Evolutionary conservation across 2,329 filamentous ascomycete species (phyloP).

Genomic region (Aspergillus sp.): DNA sequence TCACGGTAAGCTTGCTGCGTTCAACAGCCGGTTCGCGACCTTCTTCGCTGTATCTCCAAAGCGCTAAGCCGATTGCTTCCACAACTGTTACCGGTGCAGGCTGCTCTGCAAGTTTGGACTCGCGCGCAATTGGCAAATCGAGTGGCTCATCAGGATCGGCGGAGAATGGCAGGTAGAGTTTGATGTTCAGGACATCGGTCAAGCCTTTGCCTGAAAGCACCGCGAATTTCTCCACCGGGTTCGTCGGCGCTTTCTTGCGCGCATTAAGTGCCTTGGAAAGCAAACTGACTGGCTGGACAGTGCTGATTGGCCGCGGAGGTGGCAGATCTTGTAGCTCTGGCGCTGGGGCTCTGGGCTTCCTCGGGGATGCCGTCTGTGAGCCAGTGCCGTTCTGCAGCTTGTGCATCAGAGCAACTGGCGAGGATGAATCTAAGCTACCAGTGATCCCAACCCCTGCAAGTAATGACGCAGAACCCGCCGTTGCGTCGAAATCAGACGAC

Average conservation of each 20-base stretch:
- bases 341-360: constrained; percentile 50
- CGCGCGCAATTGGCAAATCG: constrained; percentile 59
- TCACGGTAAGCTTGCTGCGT: constrained; percentile 58
- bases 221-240: constrained; percentile 63
- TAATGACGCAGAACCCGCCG: constrained; percentile 59
- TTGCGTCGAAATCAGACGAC: constrained; percentile 58
- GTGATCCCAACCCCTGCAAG: constrained; percentile 53
- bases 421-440: constrained; percentile 52
- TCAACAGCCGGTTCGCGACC: constrained; percentile 56
- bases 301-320: constrained; percentile 63
- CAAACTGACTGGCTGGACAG: constrained; percentile 58
- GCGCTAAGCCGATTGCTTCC: constrained; percentile 63
- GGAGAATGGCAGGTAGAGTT: constrained; percentile 64
- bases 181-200: constrained; percentile 62
- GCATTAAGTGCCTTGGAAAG: constrained; percentile 61
- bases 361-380: constrained; percentile 50
- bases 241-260: constrained; percentile 58
- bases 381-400: constrained; percentile 39
- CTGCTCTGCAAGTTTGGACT: constrained; percentile 55
- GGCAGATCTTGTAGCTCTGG: constrained; percentile 60
- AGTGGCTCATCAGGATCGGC: constrained; percentile 57
- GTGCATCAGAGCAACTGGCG: constrained; percentile 48
- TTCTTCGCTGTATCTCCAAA: constrained; percentile 65
- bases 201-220: constrained; percentile 63
- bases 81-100: constrained; percentile 57